Evolutionary conservation across 306 rosid species (phyloP), one percentile per base, ranked within the genome.

Genomic region (Citrullus amarus): DNA sequence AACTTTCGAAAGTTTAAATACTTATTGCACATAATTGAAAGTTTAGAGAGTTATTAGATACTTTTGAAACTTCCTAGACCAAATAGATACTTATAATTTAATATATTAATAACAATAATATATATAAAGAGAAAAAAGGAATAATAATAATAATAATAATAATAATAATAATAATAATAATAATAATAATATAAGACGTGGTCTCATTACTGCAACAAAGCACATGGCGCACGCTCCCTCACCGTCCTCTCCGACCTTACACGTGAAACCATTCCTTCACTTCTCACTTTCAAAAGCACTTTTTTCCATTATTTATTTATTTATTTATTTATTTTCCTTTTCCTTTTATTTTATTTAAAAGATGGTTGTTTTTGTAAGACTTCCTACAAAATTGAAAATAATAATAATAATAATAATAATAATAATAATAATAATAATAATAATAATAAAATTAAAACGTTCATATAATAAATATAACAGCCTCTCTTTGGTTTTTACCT

Each of bases 211-310:
- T 83, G 89, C 41, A 82, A 82, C 81, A 18, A 85, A 85, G 90
- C 97, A 93, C 98, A 93, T 91, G 98, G 84, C 86, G 63, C 88
- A 87, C 89, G 85, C 91, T 82, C 82, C 88, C 86, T 79, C 83
- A 75, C 83, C 80, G 66, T 80, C 88, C 83, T 54, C 48, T 68
- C 82, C 75, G 83, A 86, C 86, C 76, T 60, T 58, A 71, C 83
- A 85, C 82, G 87, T 84, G 87, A 84, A 66, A 0, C 78, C 75
- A 51, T 78, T 50, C 65, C 70, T 80, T 71, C 34, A 46, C 58
- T 46, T 46, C 36, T 44, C 58, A 17, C 14, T 36, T 36, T 41
- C 51, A 67, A 38, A 38, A 0, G 8, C 38, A 20, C 34, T 43
- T 43, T 43, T 41, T 18, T 41, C 8, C 16, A 5, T 16, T 17